Evolutionary conservation across 2,329 filamentous ascomycete genomes (phyloP), one percentile per base, ranked within the genome.

Genomic region (Phaeomoniella chlamydospora): DNA sequence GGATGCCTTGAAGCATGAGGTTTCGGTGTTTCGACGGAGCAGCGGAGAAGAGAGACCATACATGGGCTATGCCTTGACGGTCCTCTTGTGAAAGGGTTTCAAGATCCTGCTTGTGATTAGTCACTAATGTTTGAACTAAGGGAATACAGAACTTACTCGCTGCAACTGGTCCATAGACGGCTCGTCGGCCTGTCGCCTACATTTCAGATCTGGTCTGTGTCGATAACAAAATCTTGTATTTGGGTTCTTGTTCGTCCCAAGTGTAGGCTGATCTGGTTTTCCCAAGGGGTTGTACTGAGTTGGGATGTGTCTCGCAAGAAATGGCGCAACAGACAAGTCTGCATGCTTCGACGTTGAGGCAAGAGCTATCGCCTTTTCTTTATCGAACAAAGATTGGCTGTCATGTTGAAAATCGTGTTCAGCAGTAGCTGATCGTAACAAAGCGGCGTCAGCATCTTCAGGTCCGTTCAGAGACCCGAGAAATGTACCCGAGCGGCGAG

Each of bases 41-140:
- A 29, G 90, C 90, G 1, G 88, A 96, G 64, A 98, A 98, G 33
- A 96, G 69, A 0, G 88, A 93, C 90, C 90, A 98, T 38, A 96
- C 87, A 51, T 94, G 88, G 19, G 87, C 85, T 49, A 98, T 94
- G 51, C 83, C 87, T 59, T 94, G 85, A 59, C 94, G 86, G 55
- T 98, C 90, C 44, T 74, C 77, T 42, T 80, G 73, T 4, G 86
- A 80, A 19, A 94, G 71, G 33, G 72, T 77, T 48, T 88, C 81
- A 36, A 96, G 74, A 57, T 90, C 81, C 13, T n/a, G 26, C 5
- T 14, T 15, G 9, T 26, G 12, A 36, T 33, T 12, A 11, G 18
- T 26, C 12, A 32, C 33, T 37, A 38, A 22, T 33, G 19, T 37
- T 32, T 30, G 19, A 38, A 34, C 31, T 42, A 12, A 14, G 35